Percentiles rank a stretch among this genome's conserved stretches.
Conservation (phyloP, 768 basidiomycete species). For the Russula virescens region DNA sequence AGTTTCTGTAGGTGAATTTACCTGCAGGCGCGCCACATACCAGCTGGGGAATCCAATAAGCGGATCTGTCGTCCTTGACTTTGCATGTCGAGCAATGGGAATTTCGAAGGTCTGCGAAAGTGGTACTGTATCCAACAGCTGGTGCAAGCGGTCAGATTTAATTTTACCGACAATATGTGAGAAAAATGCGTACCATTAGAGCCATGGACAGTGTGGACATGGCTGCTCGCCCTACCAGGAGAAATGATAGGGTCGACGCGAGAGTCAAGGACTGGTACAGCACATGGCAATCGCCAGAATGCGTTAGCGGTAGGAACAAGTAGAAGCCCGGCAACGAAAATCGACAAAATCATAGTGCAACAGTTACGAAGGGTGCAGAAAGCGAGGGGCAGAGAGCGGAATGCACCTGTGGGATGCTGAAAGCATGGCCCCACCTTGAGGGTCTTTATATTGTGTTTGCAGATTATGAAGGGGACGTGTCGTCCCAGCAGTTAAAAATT, state of each 20-base stretch:
- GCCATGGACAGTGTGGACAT: constrained; percentile 22
- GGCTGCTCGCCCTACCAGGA: constrained; percentile 9
- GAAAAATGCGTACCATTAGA: constrained; percentile 8
- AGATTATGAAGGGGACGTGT: constrained; percentile 4
- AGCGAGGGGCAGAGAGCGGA: neutral
- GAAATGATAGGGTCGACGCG: constrained; percentile 21
- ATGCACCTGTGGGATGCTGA: constrained; percentile 12
- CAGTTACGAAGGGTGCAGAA: neutral
- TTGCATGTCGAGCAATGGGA: constrained; percentile 20
- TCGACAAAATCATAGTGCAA: constrained; percentile 8
- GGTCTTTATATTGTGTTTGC: constrained; percentile 10
- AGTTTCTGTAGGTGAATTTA: neutral
- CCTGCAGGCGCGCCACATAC: constrained; percentile 2
- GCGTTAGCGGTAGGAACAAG: constrained; percentile 11
- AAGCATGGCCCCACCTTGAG: neutral
- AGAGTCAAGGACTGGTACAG: constrained; percentile 6
- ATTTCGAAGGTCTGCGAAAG: constrained; percentile 10
- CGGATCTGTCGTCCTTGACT: constrained; percentile 22
- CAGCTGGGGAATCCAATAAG: constrained; percentile 19
- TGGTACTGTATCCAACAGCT: constrained; percentile 17
- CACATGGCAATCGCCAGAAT: constrained; percentile 20
- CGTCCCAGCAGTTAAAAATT: constrained; percentile 3
- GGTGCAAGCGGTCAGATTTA: neutral
- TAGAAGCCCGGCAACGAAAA: constrained; percentile 7
- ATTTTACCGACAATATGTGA: neutral